Percentiles rank a stretch among this genome's conserved stretches.
Conservation (phyloP, 192 early-diverging fungal species). For the Entrophospora sp. region DNA sequence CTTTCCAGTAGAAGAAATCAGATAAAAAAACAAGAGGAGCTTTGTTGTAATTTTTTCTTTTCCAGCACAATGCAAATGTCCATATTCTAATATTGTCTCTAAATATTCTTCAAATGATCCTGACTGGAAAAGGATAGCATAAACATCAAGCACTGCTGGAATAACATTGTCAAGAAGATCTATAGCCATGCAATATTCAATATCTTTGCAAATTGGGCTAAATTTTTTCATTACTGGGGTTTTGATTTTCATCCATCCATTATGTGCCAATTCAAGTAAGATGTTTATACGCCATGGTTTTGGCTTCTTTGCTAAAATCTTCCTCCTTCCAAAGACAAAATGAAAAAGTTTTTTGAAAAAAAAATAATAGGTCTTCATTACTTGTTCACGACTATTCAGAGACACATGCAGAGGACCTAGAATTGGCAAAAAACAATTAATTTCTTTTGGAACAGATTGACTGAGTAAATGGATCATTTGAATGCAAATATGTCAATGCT, state of each 20-base stretch:
- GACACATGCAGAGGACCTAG: neutral
- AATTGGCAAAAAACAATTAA: neutral
- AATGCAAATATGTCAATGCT: neutral
- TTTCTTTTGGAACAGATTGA: neutral
- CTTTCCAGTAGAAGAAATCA: neutral
- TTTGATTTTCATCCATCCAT: neutral
- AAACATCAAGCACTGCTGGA: neutral
- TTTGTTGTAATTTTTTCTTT: slow-evolving; percentile 17
- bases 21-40: slow-evolving; percentile 5
- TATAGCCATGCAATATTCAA: neutral
- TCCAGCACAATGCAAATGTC: neutral
- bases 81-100: neutral
- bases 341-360: slow-evolving; percentile 5
- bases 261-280: neutral
- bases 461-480: too few species aligned
- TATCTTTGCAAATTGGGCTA: neutral
- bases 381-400: neutral
- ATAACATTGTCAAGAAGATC: neutral
- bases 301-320: neutral
- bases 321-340: neutral
- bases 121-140: neutral
- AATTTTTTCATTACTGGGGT: neutral
- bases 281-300: neutral
- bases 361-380: neutral
- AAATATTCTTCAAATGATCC: neutral